phyloP scores from a whole-genome alignment of 2,329 filamentous ascomycete genomes.

The Apiospora hydei region DNA sequence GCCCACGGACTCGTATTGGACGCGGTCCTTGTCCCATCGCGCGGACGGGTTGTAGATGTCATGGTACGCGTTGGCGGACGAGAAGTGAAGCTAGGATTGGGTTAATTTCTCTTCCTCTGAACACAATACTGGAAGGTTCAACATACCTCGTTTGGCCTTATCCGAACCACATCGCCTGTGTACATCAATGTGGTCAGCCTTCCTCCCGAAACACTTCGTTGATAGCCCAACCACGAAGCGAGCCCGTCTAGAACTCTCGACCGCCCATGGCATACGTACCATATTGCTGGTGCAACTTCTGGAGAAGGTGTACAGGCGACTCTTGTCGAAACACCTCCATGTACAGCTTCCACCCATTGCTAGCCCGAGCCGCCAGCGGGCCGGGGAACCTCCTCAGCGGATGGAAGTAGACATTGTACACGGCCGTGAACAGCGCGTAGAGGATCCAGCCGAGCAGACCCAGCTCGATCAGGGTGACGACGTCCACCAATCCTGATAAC shows the following conservation, averaged over 20 bases:
- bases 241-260: background rate
- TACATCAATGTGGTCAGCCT: background rate
- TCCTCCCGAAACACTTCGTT: background rate
- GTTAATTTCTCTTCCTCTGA: too few species aligned
- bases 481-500: background rate
- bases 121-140: too few species aligned
- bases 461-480: background rate
- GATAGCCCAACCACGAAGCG: background rate
- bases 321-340: conserved; percentile 21
- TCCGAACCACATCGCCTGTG: conserved; percentile 21
- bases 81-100: conserved; percentile 8
- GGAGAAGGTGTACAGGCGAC: conserved; percentile 14
- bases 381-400: conserved; percentile 15
- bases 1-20: conserved; percentile 18
- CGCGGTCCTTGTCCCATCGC: conserved; percentile 23
- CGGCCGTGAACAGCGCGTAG: background rate
- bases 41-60: conserved; percentile 20
- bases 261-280: background rate
- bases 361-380: conserved; percentile 18
- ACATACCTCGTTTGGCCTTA: conserved; percentile 21
- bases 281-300: conserved; percentile 22
- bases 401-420: conserved; percentile 22
- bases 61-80: conserved; percentile 1
- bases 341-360: conserved; percentile 23
- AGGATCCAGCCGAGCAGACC: background rate